Evolutionary conservation across 2,329 filamentous ascomycete species (phyloP).

Genomic region (Arthroderma sp.): DNA sequence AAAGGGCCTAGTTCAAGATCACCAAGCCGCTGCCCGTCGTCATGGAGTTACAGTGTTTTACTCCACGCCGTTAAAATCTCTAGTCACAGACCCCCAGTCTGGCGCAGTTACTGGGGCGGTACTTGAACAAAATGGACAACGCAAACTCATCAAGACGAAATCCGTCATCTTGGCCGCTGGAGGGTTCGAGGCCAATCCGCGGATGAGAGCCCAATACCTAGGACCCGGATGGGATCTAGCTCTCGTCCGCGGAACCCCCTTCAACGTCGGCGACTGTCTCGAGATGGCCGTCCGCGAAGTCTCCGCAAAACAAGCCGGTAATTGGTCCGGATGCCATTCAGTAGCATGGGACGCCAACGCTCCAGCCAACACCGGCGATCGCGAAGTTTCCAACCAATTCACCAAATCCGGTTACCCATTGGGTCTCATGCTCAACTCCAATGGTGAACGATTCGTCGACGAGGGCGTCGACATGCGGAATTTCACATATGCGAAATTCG

Average conservation of each 20-base stretch:
- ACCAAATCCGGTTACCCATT: slow-evolving; percentile 58
- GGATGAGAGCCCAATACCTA: slow-evolving; percentile 41
- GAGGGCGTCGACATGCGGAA: slow-evolving; percentile 53
- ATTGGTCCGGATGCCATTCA: slow-evolving; percentile 53
- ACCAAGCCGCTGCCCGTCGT: slow-evolving; percentile 31
- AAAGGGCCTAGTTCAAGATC: slow-evolving; percentile 43
- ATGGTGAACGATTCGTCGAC: slow-evolving; percentile 51
- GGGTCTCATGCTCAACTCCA: slow-evolving; percentile 49
- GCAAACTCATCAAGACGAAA: slow-evolving; percentile 11
- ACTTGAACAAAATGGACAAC: slow-evolving; percentile 9
- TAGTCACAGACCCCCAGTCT: slow-evolving; percentile 12
- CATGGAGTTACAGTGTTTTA: slow-evolving; percentile 35
- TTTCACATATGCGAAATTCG: slow-evolving; percentile 55
- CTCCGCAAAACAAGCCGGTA: slow-evolving; percentile 39
- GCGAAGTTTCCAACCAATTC: slow-evolving; percentile 49
- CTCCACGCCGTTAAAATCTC: slow-evolving; percentile 29
- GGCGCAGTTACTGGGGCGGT: slow-evolving; percentile 13
- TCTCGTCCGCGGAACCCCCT: slow-evolving; percentile 49
- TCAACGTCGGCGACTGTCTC: slow-evolving; percentile 49
- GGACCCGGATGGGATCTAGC: slow-evolving; percentile 52
- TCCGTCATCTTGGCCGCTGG: slow-evolving; percentile 35
- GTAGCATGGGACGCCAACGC: slow-evolving; percentile 54
- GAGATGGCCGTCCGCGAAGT: slow-evolving; percentile 40
- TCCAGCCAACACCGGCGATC: slow-evolving; percentile 41
- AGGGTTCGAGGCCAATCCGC: slow-evolving; percentile 50